phyloP scores from a whole-genome alignment of 2,329 filamentous ascomycete genomes.

The Beauveria asiatica region DNA sequence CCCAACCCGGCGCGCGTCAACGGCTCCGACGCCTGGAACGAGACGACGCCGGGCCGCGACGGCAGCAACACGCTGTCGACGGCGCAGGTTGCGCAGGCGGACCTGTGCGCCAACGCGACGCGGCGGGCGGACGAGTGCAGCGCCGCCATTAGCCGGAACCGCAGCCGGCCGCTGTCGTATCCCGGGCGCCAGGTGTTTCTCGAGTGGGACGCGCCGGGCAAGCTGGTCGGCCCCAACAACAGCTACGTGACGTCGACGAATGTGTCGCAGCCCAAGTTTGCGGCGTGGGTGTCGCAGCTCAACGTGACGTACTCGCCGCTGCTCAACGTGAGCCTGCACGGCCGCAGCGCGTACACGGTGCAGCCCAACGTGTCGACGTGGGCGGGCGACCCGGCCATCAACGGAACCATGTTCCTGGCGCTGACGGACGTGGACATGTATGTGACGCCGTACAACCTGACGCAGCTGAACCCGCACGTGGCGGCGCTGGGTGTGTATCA shows the following conservation, averaged over 20 bases:
- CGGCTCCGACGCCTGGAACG: constrained; percentile 51
- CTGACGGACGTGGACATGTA: constrained; percentile 60
- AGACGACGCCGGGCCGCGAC: constrained; percentile 50
- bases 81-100: constrained; percentile 26
- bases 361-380: constrained; percentile 66
- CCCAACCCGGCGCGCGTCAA: constrained; percentile 64
- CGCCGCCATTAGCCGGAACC: constrained; percentile 60
- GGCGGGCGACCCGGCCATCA: constrained; percentile 58
- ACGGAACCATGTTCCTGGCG: constrained; percentile 72
- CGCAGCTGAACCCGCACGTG: constrained; percentile 66
- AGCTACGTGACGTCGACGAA: constrained; percentile 62
- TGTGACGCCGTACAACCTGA: constrained; percentile 70
- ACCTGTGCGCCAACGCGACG: constrained; percentile 48
- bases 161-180: constrained; percentile 62
- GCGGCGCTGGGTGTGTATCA: constrained; percentile 68
- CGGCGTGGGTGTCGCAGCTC: constrained; percentile 69
- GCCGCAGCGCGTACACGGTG: constrained; percentile 54
- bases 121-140: constrained; percentile 47
- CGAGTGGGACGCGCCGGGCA: constrained; percentile 62
- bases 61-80: constrained; percentile 44
- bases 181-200: constrained; percentile 65
- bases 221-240: constrained; percentile 68
- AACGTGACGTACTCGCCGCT: constrained; percentile 63
- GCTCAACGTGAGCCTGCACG: constrained; percentile 27
- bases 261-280: constrained; percentile 54